Conservation (phyloP, 495 filamentous ascomycete genomes). For the Clohesyomyces aquaticus region DNA sequence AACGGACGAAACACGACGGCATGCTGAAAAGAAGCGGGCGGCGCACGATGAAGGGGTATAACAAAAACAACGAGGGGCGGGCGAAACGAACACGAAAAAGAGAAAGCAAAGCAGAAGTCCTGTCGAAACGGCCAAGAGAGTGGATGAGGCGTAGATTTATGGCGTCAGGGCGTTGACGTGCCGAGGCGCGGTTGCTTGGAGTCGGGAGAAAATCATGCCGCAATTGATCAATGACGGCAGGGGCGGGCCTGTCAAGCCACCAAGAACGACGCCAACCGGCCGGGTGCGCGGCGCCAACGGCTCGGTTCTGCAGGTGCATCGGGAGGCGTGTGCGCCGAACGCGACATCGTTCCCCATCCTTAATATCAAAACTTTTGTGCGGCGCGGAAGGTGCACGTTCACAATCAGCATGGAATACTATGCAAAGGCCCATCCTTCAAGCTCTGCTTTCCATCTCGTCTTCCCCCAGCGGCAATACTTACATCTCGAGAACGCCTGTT, state of each 20-base stretch:
- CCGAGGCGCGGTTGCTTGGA: not conserved
- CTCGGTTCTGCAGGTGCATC: not conserved
- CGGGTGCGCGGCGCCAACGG: not conserved
- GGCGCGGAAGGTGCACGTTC: too few relatives aligned
- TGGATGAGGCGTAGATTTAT: not conserved
- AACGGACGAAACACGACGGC: not conserved
- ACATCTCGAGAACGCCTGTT: too few relatives aligned
- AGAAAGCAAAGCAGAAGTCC: not conserved
- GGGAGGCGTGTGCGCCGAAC: not conserved
- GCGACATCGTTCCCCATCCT: not conserved
- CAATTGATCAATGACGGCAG: slow-evolving; percentile 6
- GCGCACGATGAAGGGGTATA: not conserved
- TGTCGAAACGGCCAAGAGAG: not conserved
- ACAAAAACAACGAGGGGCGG: not conserved
- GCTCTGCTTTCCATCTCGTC: too few relatives aligned
- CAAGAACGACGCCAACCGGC: not conserved
- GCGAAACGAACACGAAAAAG: not conserved
- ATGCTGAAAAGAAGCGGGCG: not conserved
- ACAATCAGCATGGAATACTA: too few relatives aligned
- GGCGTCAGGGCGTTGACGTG: not conserved
- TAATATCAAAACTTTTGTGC: not conserved
- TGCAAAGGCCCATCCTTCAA: too few relatives aligned
- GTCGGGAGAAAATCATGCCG: too few relatives aligned
- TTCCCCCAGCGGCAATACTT: too few relatives aligned
- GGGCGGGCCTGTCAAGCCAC: not conserved